These are phyloP conservation scores for Beauveria asiatica DNA, from an alignment of 2,329 filamentous ascomycete species.

Conservation along the genomic window DNA sequence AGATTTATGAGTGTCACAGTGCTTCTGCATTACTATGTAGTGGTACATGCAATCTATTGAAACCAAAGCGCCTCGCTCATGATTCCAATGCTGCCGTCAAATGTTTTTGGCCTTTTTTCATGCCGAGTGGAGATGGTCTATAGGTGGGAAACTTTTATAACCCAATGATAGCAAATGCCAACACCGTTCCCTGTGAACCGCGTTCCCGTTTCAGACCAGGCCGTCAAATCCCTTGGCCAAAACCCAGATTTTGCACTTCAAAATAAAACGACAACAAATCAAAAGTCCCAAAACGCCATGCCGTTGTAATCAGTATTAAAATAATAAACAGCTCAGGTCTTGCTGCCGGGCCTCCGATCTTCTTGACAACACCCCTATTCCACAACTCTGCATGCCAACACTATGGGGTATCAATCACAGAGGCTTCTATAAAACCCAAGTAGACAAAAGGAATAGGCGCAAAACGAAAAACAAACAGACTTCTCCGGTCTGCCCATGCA, in stretches of 20 bases:
- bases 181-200: background rate
- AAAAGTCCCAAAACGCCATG: slow-evolving; percentile 10
- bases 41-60: slow-evolving; percentile 11
- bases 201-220: background rate
- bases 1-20: background rate
- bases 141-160: slow-evolving; percentile 16
- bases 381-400: slow-evolving; percentile 7
- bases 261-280: background rate
- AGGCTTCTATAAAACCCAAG: slow-evolving; percentile 14
- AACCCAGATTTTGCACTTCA: background rate
- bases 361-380: slow-evolving; percentile 7
- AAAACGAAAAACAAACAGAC: slow-evolving; percentile 5
- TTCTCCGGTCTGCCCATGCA: slow-evolving; percentile 1
- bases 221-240: background rate
- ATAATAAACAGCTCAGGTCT: slow-evolving; percentile 9
- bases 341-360: slow-evolving; percentile 4
- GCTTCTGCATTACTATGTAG: slow-evolving; percentile 4
- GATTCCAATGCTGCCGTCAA: slow-evolving; percentile 7
- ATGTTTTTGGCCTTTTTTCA: slow-evolving; percentile 22
- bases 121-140: slow-evolving; percentile 46
- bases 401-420: slow-evolving; percentile 23
- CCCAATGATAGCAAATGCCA: background rate
- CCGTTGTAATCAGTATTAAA: slow-evolving; percentile 7
- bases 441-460: slow-evolving; percentile 17
- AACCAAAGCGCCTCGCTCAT: slow-evolving; percentile 9